These are phyloP conservation scores for Leccinum subgranulosum DNA, from an alignment of 768 basidiomycete genomes.

Conservation along the genomic window DNA sequence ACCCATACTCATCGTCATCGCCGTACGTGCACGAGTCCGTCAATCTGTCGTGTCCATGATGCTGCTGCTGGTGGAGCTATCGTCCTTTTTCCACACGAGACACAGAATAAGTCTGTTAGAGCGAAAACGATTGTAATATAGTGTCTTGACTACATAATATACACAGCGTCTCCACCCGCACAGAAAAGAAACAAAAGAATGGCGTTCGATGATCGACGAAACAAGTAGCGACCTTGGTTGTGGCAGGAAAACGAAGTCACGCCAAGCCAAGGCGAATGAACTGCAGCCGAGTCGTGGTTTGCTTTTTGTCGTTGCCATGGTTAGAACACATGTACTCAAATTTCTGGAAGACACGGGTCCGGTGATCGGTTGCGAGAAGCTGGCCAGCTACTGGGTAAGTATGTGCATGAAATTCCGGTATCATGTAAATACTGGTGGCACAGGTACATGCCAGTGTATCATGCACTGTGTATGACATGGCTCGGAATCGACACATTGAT, in stretches of 20 bases:
- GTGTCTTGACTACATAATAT: background rate
- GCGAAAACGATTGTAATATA: background rate
- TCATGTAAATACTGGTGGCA: background rate
- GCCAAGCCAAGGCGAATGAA: background rate
- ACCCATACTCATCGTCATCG: background rate
- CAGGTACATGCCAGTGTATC: background rate
- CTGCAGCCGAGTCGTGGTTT: background rate
- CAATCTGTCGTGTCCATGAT: background rate
- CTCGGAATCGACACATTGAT: background rate
- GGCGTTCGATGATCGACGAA: background rate
- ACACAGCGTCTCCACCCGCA: background rate
- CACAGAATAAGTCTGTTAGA: background rate
- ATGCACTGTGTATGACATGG: too few species aligned
- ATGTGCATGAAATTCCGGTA: background rate
- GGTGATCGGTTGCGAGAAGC: background rate
- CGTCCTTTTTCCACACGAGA: background rate
- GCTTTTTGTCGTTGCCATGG: background rate
- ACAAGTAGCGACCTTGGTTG: background rate
- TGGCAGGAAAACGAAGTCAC: background rate
- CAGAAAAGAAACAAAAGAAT: background rate
- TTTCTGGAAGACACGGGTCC: background rate
- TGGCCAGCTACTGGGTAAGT: background rate
- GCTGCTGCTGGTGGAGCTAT: background rate
- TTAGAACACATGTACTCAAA: background rate
- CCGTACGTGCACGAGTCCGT: background rate